Conservation (phyloP, 1,284 basidiomycete genomes). For the Malassezia brasiliensis region DNA sequence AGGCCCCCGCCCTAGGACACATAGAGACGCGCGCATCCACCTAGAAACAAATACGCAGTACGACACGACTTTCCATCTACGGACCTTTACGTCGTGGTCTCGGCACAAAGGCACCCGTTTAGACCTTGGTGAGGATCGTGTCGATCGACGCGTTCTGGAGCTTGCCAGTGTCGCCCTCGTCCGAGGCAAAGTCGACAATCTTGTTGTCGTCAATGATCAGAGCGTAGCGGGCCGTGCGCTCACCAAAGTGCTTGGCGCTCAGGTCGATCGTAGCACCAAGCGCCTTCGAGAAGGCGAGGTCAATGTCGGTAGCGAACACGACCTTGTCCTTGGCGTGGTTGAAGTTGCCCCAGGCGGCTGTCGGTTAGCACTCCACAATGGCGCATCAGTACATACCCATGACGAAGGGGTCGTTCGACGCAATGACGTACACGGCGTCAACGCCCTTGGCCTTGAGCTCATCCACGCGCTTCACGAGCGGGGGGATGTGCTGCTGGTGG, state of each 20-base stretch:
- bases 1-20: too few species aligned
- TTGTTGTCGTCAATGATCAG: slow-evolving; percentile 60
- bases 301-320: slow-evolving; percentile 59
- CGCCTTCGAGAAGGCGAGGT: slow-evolving; percentile 58
- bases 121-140: slow-evolving; percentile 11
- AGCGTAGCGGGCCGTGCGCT: slow-evolving; percentile 62
- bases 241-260: slow-evolving; percentile 44
- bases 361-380: neutral
- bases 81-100: too few species aligned
- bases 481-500: slow-evolving; percentile 55
- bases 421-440: slow-evolving; percentile 56
- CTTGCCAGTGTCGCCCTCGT: slow-evolving; percentile 17
- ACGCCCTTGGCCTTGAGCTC: slow-evolving; percentile 63
- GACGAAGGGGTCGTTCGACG: slow-evolving; percentile 44
- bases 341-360: slow-evolving; percentile 59
- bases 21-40: too few species aligned
- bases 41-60: too few species aligned
- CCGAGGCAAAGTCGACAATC: slow-evolving; percentile 28
- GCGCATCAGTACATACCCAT: slow-evolving; percentile 18
- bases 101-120: neutral
- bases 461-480: slow-evolving; percentile 59
- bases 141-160: slow-evolving; percentile 16
- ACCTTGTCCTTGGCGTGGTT: slow-evolving; percentile 65
- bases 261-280: slow-evolving; percentile 61
- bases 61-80: too few species aligned